Evolutionary conservation across 345 rosid species (phyloP).

Genomic region (Eucalyptus grandis): DNA sequence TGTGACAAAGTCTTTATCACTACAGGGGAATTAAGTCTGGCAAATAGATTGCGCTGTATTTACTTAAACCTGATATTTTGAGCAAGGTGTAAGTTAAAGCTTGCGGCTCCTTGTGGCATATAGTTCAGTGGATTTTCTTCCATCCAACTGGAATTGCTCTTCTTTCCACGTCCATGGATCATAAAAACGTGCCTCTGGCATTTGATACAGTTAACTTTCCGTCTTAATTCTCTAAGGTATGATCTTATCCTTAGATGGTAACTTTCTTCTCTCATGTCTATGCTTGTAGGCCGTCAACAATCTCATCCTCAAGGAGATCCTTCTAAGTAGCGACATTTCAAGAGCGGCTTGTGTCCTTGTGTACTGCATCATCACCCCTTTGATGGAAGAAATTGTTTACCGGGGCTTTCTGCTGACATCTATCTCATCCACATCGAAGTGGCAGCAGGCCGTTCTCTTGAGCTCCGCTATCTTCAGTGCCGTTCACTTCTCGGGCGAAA

Average conservation of each 20-base stretch:
- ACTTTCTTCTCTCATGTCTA: neutral
- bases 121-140: neutral
- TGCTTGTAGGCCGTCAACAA: slow-evolving; percentile 33
- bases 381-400: slow-evolving; percentile 69
- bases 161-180: neutral
- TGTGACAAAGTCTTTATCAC: neutral
- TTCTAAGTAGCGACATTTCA: slow-evolving; percentile 30
- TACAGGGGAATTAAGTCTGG: neutral
- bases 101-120: neutral
- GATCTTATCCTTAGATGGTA: neutral
- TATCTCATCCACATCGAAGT: slow-evolving; percentile 42
- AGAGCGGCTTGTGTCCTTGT: slow-evolving; percentile 40
- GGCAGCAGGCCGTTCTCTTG: slow-evolving; percentile 41
- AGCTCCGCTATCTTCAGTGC: slow-evolving; percentile 69
- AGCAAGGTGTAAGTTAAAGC: neutral
- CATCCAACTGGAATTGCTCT: neutral
- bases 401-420: slow-evolving; percentile 69
- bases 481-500: slow-evolving; percentile 68
- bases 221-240: neutral
- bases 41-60: neutral
- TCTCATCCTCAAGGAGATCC: slow-evolving; percentile 46
- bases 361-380: slow-evolving; percentile 54
- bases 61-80: neutral
- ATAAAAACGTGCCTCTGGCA: neutral
- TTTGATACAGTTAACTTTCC: neutral